These are phyloP conservation scores for Penicillium fimorum DNA, from an alignment of 495 filamentous ascomycete genomes.

Conservation along the genomic window DNA sequence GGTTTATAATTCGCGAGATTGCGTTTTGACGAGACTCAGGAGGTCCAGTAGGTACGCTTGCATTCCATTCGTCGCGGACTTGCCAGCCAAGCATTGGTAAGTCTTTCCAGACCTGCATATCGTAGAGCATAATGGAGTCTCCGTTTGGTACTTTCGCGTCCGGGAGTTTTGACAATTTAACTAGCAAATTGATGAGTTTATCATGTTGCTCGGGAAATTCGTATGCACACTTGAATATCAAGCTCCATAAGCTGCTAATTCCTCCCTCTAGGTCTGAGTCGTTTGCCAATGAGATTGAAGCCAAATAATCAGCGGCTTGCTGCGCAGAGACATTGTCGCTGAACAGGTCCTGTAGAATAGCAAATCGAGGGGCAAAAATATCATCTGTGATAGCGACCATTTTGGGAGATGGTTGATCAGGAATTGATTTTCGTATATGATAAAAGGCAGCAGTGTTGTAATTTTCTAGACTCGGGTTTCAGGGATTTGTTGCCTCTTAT, in stretches of 20 bases:
- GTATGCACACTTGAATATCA: slow-evolving; percentile 6
- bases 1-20: slow-evolving; percentile 3
- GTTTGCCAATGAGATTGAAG: not conserved
- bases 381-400: slow-evolving; percentile 1
- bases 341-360: slow-evolving; percentile 1
- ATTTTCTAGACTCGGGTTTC: not conserved
- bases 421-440: not conserved
- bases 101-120: slow-evolving; percentile 16
- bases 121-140: not conserved
- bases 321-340: not conserved
- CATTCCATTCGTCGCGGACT: slow-evolving; percentile 16
- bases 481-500: not conserved
- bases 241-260: not conserved
- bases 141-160: not conserved
- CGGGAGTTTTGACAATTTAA: slow-evolving; percentile 1
- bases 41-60: slow-evolving; percentile 7
- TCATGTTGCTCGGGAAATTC: not conserved
- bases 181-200: not conserved
- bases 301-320: not conserved
- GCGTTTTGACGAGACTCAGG: not conserved
- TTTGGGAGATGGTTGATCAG: not conserved
- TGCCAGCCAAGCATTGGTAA: slow-evolving; percentile 17
- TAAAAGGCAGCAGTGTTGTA: not conserved
- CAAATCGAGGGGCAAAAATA: not conserved
- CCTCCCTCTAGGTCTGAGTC: not conserved